phyloP scores from a whole-genome alignment of 768 basidiomycete species.

The Hebeloma cylindrosporum region DNA sequence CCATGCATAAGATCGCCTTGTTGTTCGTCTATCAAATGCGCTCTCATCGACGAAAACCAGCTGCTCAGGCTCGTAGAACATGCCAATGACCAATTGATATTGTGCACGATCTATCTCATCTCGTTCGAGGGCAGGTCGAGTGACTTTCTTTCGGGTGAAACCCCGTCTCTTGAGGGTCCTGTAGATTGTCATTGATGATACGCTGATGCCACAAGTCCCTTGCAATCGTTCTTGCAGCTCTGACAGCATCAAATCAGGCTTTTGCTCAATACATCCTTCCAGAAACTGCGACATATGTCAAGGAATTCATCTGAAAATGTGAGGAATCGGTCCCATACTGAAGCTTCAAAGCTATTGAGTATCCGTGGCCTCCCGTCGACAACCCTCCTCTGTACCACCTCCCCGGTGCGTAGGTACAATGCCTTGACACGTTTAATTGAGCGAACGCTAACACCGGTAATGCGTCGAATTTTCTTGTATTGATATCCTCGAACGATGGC shows the following conservation, averaged over 20 bases:
- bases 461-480: background rate
- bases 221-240: slow-evolving; percentile 14
- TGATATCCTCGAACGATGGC: background rate
- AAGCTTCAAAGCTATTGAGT: slow-evolving; percentile 1
- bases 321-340: background rate
- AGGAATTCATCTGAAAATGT: background rate
- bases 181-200: slow-evolving; percentile 9
- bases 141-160: slow-evolving; percentile 19
- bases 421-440: background rate
- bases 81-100: slow-evolving; percentile 16
- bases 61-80: slow-evolving; percentile 19
- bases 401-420: background rate
- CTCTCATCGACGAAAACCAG: slow-evolving; percentile 34
- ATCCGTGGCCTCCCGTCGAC: background rate
- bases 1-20: slow-evolving; percentile 25
- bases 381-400: background rate
- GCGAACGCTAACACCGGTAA: background rate
- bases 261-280: slow-evolving; percentile 13
- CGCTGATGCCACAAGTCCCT: slow-evolving; percentile 2
- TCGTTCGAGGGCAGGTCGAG: slow-evolving; percentile 20
- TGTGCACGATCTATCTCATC: slow-evolving; percentile 14
- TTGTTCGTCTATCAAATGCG: slow-evolving; percentile 24
- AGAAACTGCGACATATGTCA: slow-evolving; percentile 8
- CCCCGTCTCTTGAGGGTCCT: slow-evolving; percentile 13
- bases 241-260: slow-evolving; percentile 12